Percentiles rank a stretch among this genome's conserved stretches.
These are phyloP conservation scores for Helianthus tuberosus DNA, from an alignment of 129 eudicot genomes.

Conservation along the genomic window DNA sequence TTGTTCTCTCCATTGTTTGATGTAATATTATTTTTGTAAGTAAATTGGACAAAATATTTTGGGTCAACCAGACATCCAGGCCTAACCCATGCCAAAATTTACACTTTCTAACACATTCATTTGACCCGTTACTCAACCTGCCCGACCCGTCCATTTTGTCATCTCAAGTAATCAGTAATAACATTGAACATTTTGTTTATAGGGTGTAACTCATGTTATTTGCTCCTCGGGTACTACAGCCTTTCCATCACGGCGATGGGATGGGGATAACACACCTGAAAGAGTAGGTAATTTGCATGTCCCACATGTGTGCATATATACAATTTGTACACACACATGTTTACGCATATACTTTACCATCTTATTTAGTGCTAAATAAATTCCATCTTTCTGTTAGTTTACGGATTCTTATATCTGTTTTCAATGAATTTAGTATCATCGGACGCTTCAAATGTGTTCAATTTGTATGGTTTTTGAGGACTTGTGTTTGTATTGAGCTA, in stretches of 20 bases:
- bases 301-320: too few species aligned
- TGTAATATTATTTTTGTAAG: neutral
- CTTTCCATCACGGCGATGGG: constrained; percentile 96
- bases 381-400: constrained; percentile 5
- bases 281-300: constrained; percentile 44
- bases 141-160: neutral
- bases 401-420: too few species aligned
- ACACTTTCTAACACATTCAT: constrained; percentile 4
- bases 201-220: constrained; percentile 97
- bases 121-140: neutral
- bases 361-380: constrained; percentile 11
- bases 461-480: too few species aligned
- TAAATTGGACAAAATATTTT: too few species aligned
- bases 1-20: constrained; percentile 25
- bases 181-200: constrained; percentile 28
- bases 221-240: constrained; percentile 99
- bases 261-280: constrained; percentile 97
- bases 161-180: constrained; percentile 5
- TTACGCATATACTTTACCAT: neutral
- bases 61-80: neutral
- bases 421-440: too few species aligned
- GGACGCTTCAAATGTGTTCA: too few species aligned
- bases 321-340: constrained; percentile 18
- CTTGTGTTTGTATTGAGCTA: too few species aligned
- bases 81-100: neutral